A percentile compares a stretch with the other conserved stretches of the same genome.
Evolutionary conservation across 1,284 basidiomycete species (phyloP).

Genomic region (Ustilago curta): DNA sequence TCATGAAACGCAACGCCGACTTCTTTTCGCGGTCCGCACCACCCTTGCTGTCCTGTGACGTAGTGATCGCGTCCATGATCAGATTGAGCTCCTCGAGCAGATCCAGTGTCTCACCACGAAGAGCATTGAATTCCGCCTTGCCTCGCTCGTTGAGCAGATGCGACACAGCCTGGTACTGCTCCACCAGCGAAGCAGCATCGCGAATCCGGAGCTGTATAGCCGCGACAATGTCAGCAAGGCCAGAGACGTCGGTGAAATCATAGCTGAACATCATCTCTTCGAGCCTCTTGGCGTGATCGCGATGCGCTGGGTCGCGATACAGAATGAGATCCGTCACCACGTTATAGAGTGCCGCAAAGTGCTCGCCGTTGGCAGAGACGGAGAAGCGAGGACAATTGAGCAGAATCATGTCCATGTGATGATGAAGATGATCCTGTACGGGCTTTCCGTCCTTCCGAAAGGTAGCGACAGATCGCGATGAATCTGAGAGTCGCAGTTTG

Average conservation of each 20-base stretch:
- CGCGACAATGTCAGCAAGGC: slow-evolving; percentile 78
- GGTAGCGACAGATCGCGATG: slow-evolving; percentile 73
- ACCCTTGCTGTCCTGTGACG: slow-evolving; percentile 74
- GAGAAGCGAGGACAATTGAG: slow-evolving; percentile 81
- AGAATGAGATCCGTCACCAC: slow-evolving; percentile 85
- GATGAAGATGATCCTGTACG: slow-evolving; percentile 77
- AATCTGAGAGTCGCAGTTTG: slow-evolving; percentile 75
- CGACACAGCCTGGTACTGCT: slow-evolving; percentile 64
- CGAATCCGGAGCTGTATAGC: slow-evolving; percentile 82
- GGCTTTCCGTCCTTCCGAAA: slow-evolving; percentile 61
- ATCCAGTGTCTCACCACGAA: slow-evolving; percentile 80
- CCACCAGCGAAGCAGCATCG: slow-evolving; percentile 67
- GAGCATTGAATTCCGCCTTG: slow-evolving; percentile 73
- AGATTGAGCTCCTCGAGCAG: slow-evolving; percentile 85
- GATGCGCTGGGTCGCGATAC: slow-evolving; percentile 82
- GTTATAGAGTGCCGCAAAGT: slow-evolving; percentile 88
- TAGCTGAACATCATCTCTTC: slow-evolving; percentile 89
- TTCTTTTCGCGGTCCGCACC: slow-evolving; percentile 76
- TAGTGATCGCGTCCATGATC: slow-evolving; percentile 88
- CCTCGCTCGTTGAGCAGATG: slow-evolving; percentile 73
- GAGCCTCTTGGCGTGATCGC: slow-evolving; percentile 63
- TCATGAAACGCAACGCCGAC: slow-evolving; percentile 83
- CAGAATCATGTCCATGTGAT: slow-evolving; percentile 85
- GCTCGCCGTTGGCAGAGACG: slow-evolving; percentile 85
- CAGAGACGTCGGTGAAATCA: slow-evolving; percentile 84